Percentiles rank a stretch among this genome's conserved stretches.
phyloP scores from a whole-genome alignment of 257 asterid genomes.

The Lycium ferocissimum region DNA sequence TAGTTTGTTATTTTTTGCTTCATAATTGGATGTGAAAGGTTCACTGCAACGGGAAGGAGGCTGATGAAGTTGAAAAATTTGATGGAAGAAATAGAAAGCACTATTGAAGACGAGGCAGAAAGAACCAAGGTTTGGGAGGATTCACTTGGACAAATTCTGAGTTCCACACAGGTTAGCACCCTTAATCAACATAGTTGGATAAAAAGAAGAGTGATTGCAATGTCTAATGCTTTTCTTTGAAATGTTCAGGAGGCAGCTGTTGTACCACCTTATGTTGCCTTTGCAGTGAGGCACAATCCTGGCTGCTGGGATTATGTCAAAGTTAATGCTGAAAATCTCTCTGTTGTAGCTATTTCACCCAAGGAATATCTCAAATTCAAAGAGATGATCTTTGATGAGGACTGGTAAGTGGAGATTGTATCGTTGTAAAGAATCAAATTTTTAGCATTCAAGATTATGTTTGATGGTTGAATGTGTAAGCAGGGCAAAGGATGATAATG shows the following conservation, averaged over 20 bases:
- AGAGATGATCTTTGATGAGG: conserved; percentile 65
- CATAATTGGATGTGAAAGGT: conserved; percentile 48
- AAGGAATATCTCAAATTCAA: conserved; percentile 69
- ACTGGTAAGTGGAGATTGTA: conserved; percentile 48
- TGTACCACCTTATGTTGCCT: conserved; percentile 78
- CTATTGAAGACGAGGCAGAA: conserved; percentile 71
- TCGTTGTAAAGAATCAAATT: not conserved
- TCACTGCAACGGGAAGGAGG: conserved; percentile 64
- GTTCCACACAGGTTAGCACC: conserved; percentile 67
- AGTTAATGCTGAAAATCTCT: conserved; percentile 64
- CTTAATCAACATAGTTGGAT: not conserved
- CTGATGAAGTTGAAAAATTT: conserved; percentile 69
- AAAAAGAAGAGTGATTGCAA: not conserved
- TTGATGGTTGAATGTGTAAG: conserved; percentile 9
- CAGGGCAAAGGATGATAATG: conserved; percentile 85
- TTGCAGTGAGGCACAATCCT: conserved; percentile 71
- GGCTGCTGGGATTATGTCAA: conserved; percentile 77
- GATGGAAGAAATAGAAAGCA: conserved; percentile 72
- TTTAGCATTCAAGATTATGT: conserved; percentile 1
- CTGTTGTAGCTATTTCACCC: conserved; percentile 58
- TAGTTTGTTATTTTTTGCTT: not conserved
- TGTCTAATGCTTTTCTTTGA: conserved; percentile 9
- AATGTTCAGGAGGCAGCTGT: conserved; percentile 76
- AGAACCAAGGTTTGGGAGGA: conserved; percentile 69
- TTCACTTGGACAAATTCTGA: conserved; percentile 67